A percentile compares a stretch with the other conserved stretches of the same genome.
These are phyloP conservation scores for Fusarium sp. DNA, from an alignment of 2,329 filamentous ascomycete species.

Conservation along the genomic window DNA sequence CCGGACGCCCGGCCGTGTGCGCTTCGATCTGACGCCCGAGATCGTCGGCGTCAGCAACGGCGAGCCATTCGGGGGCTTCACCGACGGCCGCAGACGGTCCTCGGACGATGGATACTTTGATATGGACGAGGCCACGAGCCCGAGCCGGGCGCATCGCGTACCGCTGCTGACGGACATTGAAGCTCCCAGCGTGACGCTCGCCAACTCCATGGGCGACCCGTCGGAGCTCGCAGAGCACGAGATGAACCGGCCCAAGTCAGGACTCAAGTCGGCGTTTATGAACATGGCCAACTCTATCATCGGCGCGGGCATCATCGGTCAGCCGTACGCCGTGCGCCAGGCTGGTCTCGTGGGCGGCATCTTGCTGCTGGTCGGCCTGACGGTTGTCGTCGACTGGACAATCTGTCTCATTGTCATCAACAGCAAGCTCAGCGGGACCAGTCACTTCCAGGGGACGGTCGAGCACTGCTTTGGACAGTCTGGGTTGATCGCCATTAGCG, in stretches of 20 bases:
- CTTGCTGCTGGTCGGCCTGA: slow-evolving; percentile 80
- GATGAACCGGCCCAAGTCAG: slow-evolving; percentile 79
- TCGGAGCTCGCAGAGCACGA: slow-evolving; percentile 63
- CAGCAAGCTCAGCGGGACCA: slow-evolving; percentile 92
- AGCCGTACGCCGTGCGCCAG: slow-evolving; percentile 96
- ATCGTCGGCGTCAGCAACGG: slow-evolving; percentile 50
- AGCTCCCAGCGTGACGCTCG: slow-evolving; percentile 79
- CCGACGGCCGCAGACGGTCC: slow-evolving; percentile 31
- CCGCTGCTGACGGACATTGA: slow-evolving; percentile 86
- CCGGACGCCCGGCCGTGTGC: slow-evolving; percentile 74
- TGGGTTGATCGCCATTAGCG: slow-evolving; percentile 85
- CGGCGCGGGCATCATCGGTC: slow-evolving; percentile 78
- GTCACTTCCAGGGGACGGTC: slow-evolving; percentile 95
- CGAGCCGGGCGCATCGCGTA: slow-evolving; percentile 64
- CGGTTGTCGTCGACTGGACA: slow-evolving; percentile 93
- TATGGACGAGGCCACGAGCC: slow-evolving; percentile 57
- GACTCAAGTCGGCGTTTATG: slow-evolving; percentile 91
- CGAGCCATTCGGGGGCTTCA: slow-evolving; percentile 23
- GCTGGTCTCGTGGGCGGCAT: slow-evolving; percentile 87
- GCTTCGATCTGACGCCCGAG: slow-evolving; percentile 71
- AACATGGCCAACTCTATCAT: slow-evolving; percentile 99
- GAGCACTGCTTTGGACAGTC: slow-evolving; percentile 92
- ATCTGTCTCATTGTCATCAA: slow-evolving; percentile 97
- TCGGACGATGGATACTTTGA: slow-evolving; percentile 60
- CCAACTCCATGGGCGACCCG: slow-evolving; percentile 59